These are phyloP conservation scores for Leccinum subtestaceum DNA, from an alignment of 768 basidiomycete genomes.

Conservation along the genomic window DNA sequence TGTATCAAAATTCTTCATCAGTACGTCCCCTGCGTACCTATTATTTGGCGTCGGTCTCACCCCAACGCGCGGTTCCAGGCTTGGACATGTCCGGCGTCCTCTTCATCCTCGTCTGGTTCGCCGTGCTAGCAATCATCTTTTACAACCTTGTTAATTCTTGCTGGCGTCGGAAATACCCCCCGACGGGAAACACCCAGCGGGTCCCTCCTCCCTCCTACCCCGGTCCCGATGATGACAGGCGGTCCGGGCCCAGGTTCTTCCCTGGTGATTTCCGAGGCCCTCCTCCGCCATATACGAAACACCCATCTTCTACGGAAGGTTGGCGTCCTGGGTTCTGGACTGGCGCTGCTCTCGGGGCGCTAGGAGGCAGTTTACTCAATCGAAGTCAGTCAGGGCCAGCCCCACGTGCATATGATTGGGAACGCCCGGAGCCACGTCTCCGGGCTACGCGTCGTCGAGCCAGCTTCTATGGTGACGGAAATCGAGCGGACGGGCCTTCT, in stretches of 20 bases:
- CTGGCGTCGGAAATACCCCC: conserved; percentile 31
- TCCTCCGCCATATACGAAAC: conserved; percentile 57
- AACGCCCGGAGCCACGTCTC: conserved; percentile 40
- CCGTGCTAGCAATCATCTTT: conserved; percentile 47
- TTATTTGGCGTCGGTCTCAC: not conserved
- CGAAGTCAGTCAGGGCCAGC: conserved; percentile 32
- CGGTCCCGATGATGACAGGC: conserved; percentile 17
- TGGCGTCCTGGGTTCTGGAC: conserved; percentile 85
- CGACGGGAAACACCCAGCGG: conserved; percentile 32
- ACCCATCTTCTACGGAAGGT: conserved; percentile 29
- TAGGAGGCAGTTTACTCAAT: conserved; percentile 59
- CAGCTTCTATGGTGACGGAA: conserved; percentile 33
- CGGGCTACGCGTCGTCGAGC: conserved; percentile 25
- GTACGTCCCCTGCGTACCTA: conserved; percentile 11
- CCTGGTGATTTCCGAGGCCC: conserved; percentile 48
- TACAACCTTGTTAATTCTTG: conserved; percentile 63
- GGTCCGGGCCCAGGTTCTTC: conserved; percentile 46
- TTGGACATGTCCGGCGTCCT: conserved; percentile 46
- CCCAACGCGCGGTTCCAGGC: conserved; percentile 29
- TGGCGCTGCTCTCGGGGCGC: conserved; percentile 70
- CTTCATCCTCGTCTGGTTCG: conserved; percentile 59
- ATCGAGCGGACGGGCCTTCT: conserved; percentile 61
- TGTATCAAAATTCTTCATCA: conserved; percentile 17
- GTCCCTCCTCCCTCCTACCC: conserved; percentile 32
- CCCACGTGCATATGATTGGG: conserved; percentile 54